Conservation (phyloP, 768 basidiomycete genomes). For the Boletellus emodensis region DNA sequence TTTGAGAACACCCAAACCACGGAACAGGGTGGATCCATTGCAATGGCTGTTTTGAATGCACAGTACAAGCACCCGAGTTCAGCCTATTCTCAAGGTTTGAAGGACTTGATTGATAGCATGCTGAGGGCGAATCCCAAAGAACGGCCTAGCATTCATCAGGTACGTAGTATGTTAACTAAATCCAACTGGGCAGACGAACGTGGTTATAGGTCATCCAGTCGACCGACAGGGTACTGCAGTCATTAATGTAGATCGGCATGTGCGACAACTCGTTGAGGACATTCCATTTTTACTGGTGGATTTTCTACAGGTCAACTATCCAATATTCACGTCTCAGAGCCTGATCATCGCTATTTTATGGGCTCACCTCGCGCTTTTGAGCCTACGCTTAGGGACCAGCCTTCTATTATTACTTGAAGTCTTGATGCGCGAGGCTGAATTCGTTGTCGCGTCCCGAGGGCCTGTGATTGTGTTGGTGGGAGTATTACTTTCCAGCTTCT, state of each 20-base stretch:
- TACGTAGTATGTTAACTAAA: slow-evolving; percentile 29
- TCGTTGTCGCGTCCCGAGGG: neutral
- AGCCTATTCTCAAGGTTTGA: slow-evolving; percentile 81
- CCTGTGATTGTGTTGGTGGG: neutral
- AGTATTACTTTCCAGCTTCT: slow-evolving; percentile 6
- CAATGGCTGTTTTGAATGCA: slow-evolving; percentile 94
- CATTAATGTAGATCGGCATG: slow-evolving; percentile 40
- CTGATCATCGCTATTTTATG: slow-evolving; percentile 4
- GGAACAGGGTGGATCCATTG: slow-evolving; percentile 93
- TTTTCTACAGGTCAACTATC: slow-evolving; percentile 9
- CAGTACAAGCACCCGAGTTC: slow-evolving; percentile 87
- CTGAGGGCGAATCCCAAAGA: slow-evolving; percentile 78
- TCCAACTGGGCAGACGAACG: slow-evolving; percentile 3
- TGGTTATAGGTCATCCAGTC: slow-evolving; percentile 54
- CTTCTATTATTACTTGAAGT: neutral
- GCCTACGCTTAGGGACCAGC: neutral
- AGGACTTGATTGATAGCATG: slow-evolving; percentile 79
- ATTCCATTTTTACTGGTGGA: neutral
- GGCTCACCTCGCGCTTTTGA: slow-evolving; percentile 1
- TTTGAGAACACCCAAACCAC: slow-evolving; percentile 92
- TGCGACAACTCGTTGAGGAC: neutral
- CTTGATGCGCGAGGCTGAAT: slow-evolving; percentile 2
- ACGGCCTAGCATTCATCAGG: slow-evolving; percentile 83
- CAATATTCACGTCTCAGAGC: slow-evolving; percentile 1
- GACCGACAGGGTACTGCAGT: slow-evolving; percentile 62